Percentiles rank a stretch among this genome's conserved stretches.
Evolutionary conservation across 2,329 filamentous ascomycete species (phyloP).

Genomic region (Huntiella moniliformis): DNA sequence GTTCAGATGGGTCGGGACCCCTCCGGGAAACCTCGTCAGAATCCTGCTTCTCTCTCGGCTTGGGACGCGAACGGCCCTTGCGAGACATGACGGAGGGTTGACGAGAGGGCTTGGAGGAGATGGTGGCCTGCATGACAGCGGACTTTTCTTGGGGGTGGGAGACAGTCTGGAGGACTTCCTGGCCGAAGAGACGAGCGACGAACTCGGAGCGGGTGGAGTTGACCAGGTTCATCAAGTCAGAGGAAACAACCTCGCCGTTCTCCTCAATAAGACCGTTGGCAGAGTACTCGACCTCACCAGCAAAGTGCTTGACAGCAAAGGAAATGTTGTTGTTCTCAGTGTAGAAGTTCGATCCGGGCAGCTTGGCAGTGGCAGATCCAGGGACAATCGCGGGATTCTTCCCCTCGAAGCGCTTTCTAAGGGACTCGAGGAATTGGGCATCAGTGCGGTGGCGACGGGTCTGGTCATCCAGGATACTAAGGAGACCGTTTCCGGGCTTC

Average conservation of each 20-base stretch:
- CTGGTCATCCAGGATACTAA: conserved; percentile 92
- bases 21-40: conserved; percentile 26
- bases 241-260: conserved; percentile 89
- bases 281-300: conserved; percentile 88
- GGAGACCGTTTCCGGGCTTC: conserved; percentile 77
- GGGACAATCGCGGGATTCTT: conserved; percentile 85
- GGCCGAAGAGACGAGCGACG: conserved; percentile 79
- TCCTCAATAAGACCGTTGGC: conserved; percentile 77
- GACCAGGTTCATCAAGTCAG: conserved; percentile 87
- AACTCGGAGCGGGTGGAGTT: conserved; percentile 77
- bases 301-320: conserved; percentile 90
- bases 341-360: conserved; percentile 77
- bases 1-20: conserved; percentile 35
- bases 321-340: conserved; percentile 62
- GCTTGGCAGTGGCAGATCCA: conserved; percentile 50
- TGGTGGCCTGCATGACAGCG: conserved; percentile 86
- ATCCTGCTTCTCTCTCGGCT: conserved; percentile 21
- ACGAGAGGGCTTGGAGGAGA: conserved; percentile 85
- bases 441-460: conserved; percentile 78
- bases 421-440: conserved; percentile 71
- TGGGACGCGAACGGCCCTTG: conserved; percentile 28
- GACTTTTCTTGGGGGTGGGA: conserved; percentile 81
- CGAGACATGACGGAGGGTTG: conserved; percentile 82
- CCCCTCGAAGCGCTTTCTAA: conserved; percentile 82
- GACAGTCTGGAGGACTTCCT: conserved; percentile 80